phyloP scores from a whole-genome alignment of 163 green algal genomes.

The Chlamydomonas reinhardtii region DNA sequence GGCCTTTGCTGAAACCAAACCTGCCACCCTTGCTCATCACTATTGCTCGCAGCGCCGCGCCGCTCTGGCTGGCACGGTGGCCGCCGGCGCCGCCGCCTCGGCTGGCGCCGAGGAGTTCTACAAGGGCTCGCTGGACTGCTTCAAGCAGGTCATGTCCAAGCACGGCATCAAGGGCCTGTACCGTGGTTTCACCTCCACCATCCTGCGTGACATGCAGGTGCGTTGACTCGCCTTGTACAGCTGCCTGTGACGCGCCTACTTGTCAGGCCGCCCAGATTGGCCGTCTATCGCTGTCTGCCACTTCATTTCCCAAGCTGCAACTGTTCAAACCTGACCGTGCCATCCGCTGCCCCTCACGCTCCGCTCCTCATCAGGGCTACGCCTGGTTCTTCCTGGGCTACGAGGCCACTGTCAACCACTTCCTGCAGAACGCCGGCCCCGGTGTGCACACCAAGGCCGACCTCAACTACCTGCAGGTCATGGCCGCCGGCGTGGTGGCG shows the following conservation, averaged over 20 bases:
- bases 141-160: slow-evolving; percentile 58
- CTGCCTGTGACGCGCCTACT: too few species aligned
- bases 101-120: slow-evolving; percentile 52
- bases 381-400: slow-evolving; percentile 72
- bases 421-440: slow-evolving; percentile 51
- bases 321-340: too few species aligned
- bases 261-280: too few species aligned
- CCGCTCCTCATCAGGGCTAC: slow-evolving; percentile 54
- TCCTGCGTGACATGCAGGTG: slow-evolving; percentile 63
- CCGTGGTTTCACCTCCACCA: slow-evolving; percentile 58
- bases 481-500: slow-evolving; percentile 61
- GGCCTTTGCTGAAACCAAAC: too few species aligned
- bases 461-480: slow-evolving; percentile 60
- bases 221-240: not conserved
- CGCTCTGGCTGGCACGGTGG: slow-evolving; percentile 12
- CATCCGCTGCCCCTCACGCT: too few species aligned
- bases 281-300: too few species aligned
- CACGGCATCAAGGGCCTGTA: slow-evolving; percentile 63
- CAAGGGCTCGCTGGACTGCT: slow-evolving; percentile 65
- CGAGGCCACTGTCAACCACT: slow-evolving; percentile 63
- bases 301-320: too few species aligned
- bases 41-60: slow-evolving; percentile 32
- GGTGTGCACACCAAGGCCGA: slow-evolving; percentile 62
- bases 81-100: not conserved
- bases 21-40: too few species aligned